A percentile compares a stretch with the other conserved stretches of the same genome.
phyloP scores from a whole-genome alignment of 75 land plant genomes.

The Isoetes taiwanensis region DNA sequence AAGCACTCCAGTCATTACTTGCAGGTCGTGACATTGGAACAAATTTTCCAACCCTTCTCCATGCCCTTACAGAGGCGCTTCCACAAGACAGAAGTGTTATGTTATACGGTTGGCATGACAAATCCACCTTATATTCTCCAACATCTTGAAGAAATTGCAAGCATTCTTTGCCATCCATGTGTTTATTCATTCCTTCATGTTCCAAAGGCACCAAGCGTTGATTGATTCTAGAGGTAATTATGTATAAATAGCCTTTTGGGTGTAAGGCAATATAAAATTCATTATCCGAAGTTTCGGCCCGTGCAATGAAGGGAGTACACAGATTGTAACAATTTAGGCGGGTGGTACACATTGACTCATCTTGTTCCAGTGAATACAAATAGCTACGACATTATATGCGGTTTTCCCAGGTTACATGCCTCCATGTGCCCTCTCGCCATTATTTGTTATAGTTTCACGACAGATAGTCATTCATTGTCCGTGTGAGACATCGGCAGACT shows the following conservation, averaged over 20 bases:
- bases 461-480: slow-evolving; percentile 6
- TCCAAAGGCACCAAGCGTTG: slow-evolving; percentile 92
- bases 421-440: too few relatives aligned
- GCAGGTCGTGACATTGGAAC: slow-evolving; percentile 86
- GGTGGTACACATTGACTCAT: slow-evolving; percentile 65
- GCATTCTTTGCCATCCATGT: slow-evolving; percentile 60
- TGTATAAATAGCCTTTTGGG: too few relatives aligned
- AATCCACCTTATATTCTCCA: slow-evolving; percentile 93
- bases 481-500: slow-evolving; percentile 92
- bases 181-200: slow-evolving; percentile 95
- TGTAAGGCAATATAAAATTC: too few relatives aligned
- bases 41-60: slow-evolving; percentile 64
- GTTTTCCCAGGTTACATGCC: slow-evolving; percentile 72
- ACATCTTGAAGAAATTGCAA: slow-evolving; percentile 84
- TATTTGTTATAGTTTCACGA: too few relatives aligned
- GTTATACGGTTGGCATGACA: slow-evolving; percentile 97
- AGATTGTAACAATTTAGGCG: slow-evolving; percentile 62
- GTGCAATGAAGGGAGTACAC: slow-evolving; percentile 96
- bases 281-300: too few relatives aligned
- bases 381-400: slow-evolving; percentile 97
- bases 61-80: slow-evolving; percentile 72
- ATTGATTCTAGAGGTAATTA: slow-evolving; percentile 55
- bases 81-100: slow-evolving; percentile 73
- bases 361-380: slow-evolving; percentile 91
- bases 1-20: too few relatives aligned